Percentiles rank a stretch among this genome's conserved stretches.
Conservation (phyloP, 352 stramenopile genomes). For the Phytophthora rubi region DNA sequence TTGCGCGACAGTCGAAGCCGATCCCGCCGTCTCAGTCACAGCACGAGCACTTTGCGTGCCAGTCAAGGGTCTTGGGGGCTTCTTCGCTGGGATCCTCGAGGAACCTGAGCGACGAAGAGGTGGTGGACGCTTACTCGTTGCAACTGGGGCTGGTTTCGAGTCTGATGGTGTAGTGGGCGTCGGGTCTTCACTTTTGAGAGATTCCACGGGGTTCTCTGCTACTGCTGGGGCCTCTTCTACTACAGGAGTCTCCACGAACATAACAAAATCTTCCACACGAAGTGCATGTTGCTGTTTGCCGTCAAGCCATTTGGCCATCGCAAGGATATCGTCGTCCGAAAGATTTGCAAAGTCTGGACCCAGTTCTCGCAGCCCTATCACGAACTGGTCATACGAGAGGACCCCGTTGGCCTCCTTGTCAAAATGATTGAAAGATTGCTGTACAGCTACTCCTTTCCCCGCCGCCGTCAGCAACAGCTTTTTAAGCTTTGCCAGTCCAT, state of each 20-base stretch:
- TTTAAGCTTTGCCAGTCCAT: constrained; percentile 50
- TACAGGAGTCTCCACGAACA: constrained; percentile 27
- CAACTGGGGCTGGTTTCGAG: background rate
- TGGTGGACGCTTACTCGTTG: constrained; percentile 17
- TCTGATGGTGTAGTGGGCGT: background rate
- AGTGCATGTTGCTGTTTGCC: constrained; percentile 38
- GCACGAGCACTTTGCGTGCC: constrained; percentile 27
- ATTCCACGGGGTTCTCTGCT: background rate
- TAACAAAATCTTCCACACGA: constrained; percentile 47
- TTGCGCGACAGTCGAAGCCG: constrained; percentile 2
- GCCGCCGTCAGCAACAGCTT: constrained; percentile 53
- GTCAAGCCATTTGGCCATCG: constrained; percentile 51
- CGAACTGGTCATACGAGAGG: constrained; percentile 67
- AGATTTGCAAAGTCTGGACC: constrained; percentile 48
- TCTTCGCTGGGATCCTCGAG: constrained; percentile 15
- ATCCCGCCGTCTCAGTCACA: constrained; percentile 4
- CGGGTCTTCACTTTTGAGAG: background rate
- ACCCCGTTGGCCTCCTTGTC: constrained; percentile 70
- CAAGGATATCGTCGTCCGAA: constrained; percentile 33
- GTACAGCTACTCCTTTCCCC: constrained; percentile 53
- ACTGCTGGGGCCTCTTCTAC: background rate
- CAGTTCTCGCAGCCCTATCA: constrained; percentile 44
- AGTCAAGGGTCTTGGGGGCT: constrained; percentile 8
- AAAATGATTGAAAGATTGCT: constrained; percentile 76
- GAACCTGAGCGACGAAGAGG: constrained; percentile 22